Conservation (phyloP, 345 rosid genomes). For the Populus nigra region DNA sequence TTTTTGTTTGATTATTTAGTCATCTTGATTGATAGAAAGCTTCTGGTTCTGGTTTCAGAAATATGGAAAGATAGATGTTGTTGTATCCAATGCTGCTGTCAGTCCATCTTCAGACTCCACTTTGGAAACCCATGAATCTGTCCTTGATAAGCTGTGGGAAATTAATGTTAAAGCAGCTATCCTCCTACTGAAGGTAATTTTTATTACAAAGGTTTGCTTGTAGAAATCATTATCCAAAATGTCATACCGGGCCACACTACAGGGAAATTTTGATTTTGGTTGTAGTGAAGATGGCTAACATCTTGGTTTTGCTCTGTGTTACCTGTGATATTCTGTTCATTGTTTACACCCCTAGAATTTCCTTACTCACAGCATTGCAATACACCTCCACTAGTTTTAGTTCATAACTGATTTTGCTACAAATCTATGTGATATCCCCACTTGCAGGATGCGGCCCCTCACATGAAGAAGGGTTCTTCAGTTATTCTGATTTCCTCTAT, state of each 20-base stretch:
- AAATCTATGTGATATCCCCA: background rate
- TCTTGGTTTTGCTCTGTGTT: background rate
- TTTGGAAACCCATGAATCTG: conserved; percentile 55
- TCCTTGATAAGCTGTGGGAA: conserved; percentile 87
- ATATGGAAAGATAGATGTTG: conserved; percentile 72
- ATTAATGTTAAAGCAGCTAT: conserved; percentile 76
- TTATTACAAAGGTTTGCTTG: no score
- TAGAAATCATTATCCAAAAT: background rate
- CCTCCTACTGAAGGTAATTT: conserved; percentile 58
- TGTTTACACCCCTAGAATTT: background rate
- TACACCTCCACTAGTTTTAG: no score
- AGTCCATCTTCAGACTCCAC: conserved; percentile 62
- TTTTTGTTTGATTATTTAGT: no score
- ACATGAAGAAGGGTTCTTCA: conserved; percentile 73
- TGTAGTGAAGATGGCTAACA: no score
- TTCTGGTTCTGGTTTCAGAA: conserved; percentile 43
- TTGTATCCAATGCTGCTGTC: conserved; percentile 80
- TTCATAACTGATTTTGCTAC: no score
- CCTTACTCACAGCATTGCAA: no score
- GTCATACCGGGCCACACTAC: background rate
- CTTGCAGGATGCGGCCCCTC: conserved; percentile 70
- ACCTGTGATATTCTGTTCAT: background rate
- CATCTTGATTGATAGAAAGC: background rate
- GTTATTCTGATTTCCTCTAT: conserved; percentile 74
- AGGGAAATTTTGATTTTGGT: no score